Base-by-base conservation (phyloP, 305 asterid species). In the Fraxinus angustifolia region DNA sequence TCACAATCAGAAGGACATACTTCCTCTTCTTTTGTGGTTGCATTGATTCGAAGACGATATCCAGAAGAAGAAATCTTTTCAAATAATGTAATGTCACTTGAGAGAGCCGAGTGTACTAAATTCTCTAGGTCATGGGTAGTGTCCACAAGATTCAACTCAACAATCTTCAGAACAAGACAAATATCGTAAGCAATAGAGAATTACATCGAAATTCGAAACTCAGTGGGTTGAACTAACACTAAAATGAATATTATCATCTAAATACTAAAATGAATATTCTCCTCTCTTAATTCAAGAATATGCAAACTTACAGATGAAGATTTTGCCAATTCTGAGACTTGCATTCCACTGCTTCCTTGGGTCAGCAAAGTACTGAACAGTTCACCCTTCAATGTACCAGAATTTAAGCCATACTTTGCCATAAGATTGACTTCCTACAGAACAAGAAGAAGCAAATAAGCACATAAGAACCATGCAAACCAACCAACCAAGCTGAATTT, bases 361-460 rank as follows among this genome's bases (percentile, higher is more conserved):
- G 79, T 85, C 86, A 87, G 83, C 87, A 96, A 91, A 82, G 88
- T 88, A 86, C 88, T 86, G 81, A 96, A 96, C 76, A 96, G 87
- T 85, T 94, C 97, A 34, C 95, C 97, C 91, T 93, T 96, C 88
- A 96, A 79, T 60, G 99, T 92, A 80, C 95, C 97, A 80, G 93
- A 89, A 82, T 86, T 80, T 87, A 94, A 85, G 80, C 95, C 94
- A 88, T 90, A 93, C 87, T 84, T 96, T 50, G 89, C 90, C 97
- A 96, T 90, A 82, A 88, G 91, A 87, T 82, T 87, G 85, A 83
- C 88, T 89, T 94, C 97, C 99, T 96, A 85, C 75, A 78, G 35
- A 89, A 80, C 77, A 90, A 65, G 48, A 81, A 80, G 67, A 33
- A 77, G 79, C 75, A 82, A 76, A 30, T 26, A 70, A 16, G 8